Evolutionary conservation across 1,284 basidiomycete genomes (phyloP).

Genomic region (Cryptococcus sp.): DNA sequence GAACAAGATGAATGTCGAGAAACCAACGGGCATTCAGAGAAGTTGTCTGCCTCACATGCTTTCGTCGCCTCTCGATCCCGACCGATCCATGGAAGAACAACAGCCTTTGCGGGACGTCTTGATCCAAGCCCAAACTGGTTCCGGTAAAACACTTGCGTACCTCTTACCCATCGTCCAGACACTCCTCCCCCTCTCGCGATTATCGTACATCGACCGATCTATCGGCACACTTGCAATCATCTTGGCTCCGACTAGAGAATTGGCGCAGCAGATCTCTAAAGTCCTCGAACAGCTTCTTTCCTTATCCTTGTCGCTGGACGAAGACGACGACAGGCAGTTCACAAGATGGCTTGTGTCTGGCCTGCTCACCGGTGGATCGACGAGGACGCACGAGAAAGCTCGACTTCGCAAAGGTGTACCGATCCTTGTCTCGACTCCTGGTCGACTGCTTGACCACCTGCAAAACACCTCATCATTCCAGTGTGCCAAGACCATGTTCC

Average conservation of each 20-base stretch:
- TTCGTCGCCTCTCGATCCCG: conserved; percentile 43
- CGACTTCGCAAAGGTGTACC: conserved; percentile 70
- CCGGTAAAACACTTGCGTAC: conserved; percentile 94
- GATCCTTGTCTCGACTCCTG: conserved; percentile 70
- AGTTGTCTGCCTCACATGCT: conserved; percentile 76
- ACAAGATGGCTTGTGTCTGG: conserved; percentile 95
- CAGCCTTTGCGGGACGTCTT: conserved; percentile 73
- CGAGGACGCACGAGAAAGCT: conserved; percentile 72
- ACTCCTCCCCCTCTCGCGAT: conserved; percentile 79
- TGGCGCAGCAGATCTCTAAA: conserved; percentile 88
- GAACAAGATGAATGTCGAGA: conserved; percentile 76
- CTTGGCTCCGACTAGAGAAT: conserved; percentile 90
- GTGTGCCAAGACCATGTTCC: conserved; percentile 90
- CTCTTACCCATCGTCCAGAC: conserved; percentile 95
- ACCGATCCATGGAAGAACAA: conserved; percentile 19
- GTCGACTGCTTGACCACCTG: conserved; percentile 71
- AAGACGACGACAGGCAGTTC: conserved; percentile 53
- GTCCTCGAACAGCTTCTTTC: conserved; percentile 68
- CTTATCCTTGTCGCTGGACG: conserved; percentile 63
- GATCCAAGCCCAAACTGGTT: conserved; percentile 96
- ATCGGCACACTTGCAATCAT: conserved; percentile 92
- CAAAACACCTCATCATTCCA: conserved; percentile 86
- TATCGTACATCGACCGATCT: conserved; percentile 82
- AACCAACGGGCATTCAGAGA: conserved; percentile 90
- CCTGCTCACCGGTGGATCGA: conserved; percentile 77